A percentile compares a stretch with the other conserved stretches of the same genome.
Evolutionary conservation across 164 flowering plant species (phyloP).

Genomic region (Macadamia integrifolia): DNA sequence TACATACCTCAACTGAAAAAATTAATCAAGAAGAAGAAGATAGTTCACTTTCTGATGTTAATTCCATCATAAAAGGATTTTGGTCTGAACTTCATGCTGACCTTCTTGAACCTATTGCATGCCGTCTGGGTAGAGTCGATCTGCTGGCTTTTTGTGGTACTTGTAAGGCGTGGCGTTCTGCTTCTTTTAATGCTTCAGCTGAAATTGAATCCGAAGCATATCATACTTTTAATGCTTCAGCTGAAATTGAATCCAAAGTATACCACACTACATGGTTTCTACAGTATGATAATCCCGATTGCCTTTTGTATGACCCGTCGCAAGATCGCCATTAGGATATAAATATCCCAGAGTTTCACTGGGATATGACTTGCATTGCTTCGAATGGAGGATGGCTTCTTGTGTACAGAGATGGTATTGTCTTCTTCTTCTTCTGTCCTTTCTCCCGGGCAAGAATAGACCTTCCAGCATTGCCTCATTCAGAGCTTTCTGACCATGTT

Average conservation of each 20-base stretch:
- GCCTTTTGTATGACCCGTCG: neutral
- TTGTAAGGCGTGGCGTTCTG: conserved; percentile 20
- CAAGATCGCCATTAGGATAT: neutral
- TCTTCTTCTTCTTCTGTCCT: conserved; percentile 28
- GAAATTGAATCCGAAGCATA: neutral
- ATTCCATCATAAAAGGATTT: neutral
- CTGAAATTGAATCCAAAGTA: neutral
- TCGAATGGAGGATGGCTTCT: conserved; percentile 30
- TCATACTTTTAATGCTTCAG: conserved; percentile 6
- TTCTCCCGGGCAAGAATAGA: conserved; percentile 17
- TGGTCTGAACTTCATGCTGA: conserved; percentile 24
- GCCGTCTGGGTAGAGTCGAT: conserved; percentile 7
- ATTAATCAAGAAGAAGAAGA: neutral
- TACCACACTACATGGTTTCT: conserved; percentile 14
- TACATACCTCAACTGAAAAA: too few relatives aligned
- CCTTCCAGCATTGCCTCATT: conserved; percentile 18
- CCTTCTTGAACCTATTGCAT: conserved; percentile 13
- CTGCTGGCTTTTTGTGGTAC: conserved; percentile 16
- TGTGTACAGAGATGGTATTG: conserved; percentile 3
- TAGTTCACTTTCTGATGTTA: neutral
- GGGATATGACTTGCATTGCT: conserved; percentile 23
- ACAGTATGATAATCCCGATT: neutral
- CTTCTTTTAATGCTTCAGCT: conserved; percentile 19
- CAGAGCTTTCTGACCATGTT: conserved; percentile 2
- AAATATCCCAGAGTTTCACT: conserved; percentile 15